phyloP scores from a whole-genome alignment of 352 stramenopile species.

The Pythium apleroticum region DNA sequence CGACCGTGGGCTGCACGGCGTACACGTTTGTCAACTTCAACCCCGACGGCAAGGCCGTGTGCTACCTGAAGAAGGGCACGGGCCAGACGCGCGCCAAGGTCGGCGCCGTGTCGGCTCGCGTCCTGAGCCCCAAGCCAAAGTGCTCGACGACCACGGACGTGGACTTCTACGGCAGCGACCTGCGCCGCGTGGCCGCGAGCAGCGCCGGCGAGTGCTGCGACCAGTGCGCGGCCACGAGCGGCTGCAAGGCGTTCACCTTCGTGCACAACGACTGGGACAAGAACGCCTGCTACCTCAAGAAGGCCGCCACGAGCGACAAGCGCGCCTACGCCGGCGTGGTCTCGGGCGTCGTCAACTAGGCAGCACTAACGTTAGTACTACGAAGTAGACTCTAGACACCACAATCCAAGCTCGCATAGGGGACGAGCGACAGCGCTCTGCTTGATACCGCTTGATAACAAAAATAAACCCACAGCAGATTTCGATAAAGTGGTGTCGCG shows the following conservation, averaged over 20 bases:
- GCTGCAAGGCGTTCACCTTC: constrained; percentile 50
- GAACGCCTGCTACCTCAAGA: constrained; percentile 30
- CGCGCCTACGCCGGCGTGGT: constrained; percentile 15
- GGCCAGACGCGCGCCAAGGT: constrained; percentile 24
- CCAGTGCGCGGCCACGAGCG: constrained; percentile 32
- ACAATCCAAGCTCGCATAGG: too few relatives aligned
- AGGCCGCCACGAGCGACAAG: constrained; percentile 1
- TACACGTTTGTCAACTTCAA: constrained; percentile 35
- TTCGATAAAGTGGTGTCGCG: too few relatives aligned
- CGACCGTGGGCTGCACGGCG: constrained; percentile 30
- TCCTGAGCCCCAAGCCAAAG: constrained; percentile 23
- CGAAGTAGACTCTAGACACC: too few relatives aligned
- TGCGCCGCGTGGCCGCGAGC: constrained; percentile 33
- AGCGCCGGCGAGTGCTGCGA: constrained; percentile 42
- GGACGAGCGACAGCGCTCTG: too few relatives aligned
- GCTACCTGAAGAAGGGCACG: constrained; percentile 45
- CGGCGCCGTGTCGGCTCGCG: constrained; percentile 31
- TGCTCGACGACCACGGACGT: constrained; percentile 41
- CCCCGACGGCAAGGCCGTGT: constrained; percentile 28
- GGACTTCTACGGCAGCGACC: constrained; percentile 39
- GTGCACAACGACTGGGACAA: constrained; percentile 43
- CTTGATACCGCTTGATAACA: too few relatives aligned
- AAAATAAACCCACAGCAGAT: too few relatives aligned
- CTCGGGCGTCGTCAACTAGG: constrained; percentile 17
- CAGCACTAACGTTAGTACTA: too few relatives aligned